Evolutionary conservation across 805 yeast species (phyloP).

Genomic region (Starmera dryadoides): DNA sequence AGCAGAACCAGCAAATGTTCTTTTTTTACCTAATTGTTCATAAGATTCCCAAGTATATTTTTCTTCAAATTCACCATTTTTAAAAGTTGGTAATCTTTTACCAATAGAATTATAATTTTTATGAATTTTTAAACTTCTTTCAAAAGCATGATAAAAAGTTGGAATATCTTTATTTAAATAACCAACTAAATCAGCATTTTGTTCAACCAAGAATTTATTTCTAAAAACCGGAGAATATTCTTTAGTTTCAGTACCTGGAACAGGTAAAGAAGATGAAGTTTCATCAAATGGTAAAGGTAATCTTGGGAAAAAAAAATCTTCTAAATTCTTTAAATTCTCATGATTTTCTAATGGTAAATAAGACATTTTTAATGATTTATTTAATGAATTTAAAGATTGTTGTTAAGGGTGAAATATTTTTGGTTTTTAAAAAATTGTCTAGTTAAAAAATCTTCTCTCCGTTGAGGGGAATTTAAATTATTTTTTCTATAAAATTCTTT

Average conservation of each 20-base stretch:
- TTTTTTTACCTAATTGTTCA: conserved; percentile 32
- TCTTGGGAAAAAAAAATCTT: conserved; percentile 11
- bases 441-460: no score
- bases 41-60: conserved; percentile 38
- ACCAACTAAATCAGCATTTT: conserved; percentile 24
- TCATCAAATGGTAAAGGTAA: conserved; percentile 12
- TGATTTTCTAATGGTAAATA: conserved; percentile 3
- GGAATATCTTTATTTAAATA: conserved; percentile 35
- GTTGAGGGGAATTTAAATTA: no score
- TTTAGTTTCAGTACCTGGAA: conserved; percentile 19
- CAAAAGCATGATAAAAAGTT: conserved; percentile 40
- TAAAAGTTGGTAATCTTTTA: conserved; percentile 25
- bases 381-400: not conserved
- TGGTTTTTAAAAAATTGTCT: no score
- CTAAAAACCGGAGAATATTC: conserved; percentile 51
- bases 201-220: conserved; percentile 24
- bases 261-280: conserved; percentile 14
- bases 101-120: conserved; percentile 40
- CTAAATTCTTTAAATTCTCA: conserved; percentile 1
- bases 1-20: conserved; percentile 50
- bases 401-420: not conserved
- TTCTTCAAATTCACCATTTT: conserved; percentile 29
- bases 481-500: no score
- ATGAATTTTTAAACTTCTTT: conserved; percentile 29
- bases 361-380: conserved; percentile 2